Base-by-base conservation (phyloP, 257 asterid genomes). In the Nicotiana obtusifolia region DNA sequence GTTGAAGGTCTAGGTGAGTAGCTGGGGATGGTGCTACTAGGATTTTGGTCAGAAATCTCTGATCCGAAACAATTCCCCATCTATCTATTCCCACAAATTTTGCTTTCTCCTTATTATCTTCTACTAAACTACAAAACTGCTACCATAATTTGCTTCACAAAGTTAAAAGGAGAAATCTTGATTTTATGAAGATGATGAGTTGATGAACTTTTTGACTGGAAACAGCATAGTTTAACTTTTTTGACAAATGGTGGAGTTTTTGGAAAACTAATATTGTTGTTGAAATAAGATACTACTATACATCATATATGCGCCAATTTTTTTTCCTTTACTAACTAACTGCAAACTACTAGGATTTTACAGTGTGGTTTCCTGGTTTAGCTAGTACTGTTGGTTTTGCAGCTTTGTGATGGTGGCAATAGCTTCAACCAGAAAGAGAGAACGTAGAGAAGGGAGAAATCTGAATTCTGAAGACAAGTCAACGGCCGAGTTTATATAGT, bases 11-110 rank as follows among this genome's bases (percentile, higher is more conserved):
- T 82, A 41, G 79, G 62, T 33, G 83, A 75, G 78, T 61, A 24
- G 81, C 78, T 81, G 31, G 83, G 85, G 54, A 82, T 13, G 8
- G 57, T 61, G 64, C 85, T 82, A 86, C 88, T 85, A 62, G 85
- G 89, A 19, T 86, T 80, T 37, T 88, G 89, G 41, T 62, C 85
- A 57, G 86, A 85, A 82, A 84, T 77, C 80, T 68, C 84, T 35
- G 90, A 92, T 88, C 98, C 97, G 81, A 90, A 89, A 87, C 98
- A 95, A 88, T 95, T 95, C 79, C 98, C 97, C 98, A 95, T 94
- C 60, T 20, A 44, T 11, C 20, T n/a, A n/a, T 69, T 0, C 60
- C 9, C 20, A 54, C 20, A 86, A 82, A 57, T 57, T 14, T 86
- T 22, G 44, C 33, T 64, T 37, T 76, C 64, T 75, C 49, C 80